A percentile compares a stretch with the other conserved stretches of the same genome.
These are phyloP conservation scores for Elymus sibiricus DNA, from an alignment of 176 grass and related monocot genomes.

Conservation along the genomic window DNA sequence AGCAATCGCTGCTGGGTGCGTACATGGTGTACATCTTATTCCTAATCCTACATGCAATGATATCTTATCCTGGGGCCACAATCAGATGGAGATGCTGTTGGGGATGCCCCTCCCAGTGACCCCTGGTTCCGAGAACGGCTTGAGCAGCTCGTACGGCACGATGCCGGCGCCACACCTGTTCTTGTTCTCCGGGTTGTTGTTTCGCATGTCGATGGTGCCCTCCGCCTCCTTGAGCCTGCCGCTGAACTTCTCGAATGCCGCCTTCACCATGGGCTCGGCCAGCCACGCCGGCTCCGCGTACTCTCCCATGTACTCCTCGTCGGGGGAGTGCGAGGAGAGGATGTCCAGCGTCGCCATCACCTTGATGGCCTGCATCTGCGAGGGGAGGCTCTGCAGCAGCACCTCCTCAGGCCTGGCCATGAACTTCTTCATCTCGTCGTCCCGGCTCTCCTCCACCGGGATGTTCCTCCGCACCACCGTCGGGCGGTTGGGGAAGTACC, in stretches of 20 bases:
- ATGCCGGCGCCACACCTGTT: slow-evolving; percentile 79
- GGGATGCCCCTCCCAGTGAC: slow-evolving; percentile 88
- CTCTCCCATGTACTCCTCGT: slow-evolving; percentile 86
- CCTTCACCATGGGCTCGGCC: slow-evolving; percentile 51
- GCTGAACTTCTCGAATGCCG: slow-evolving; percentile 72
- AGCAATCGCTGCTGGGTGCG: not conserved
- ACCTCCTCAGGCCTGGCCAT: slow-evolving; percentile 41
- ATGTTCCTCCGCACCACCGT: slow-evolving; percentile 56
- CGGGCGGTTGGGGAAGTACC: slow-evolving; percentile 92
- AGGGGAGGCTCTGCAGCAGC: slow-evolving; percentile 59
- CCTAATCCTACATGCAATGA: not conserved
- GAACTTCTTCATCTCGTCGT: slow-evolving; percentile 39
- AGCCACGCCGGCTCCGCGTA: slow-evolving; percentile 55
- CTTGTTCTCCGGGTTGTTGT: slow-evolving; percentile 43
- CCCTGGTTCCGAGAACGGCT: slow-evolving; percentile 70
- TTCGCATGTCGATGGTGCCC: slow-evolving; percentile 60
- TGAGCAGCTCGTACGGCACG: slow-evolving; percentile 88
- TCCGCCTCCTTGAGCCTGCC: slow-evolving; percentile 81
- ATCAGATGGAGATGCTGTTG: slow-evolving; percentile 87
- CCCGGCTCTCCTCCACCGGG: slow-evolving; percentile 59
- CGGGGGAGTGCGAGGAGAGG: slow-evolving; percentile 73
- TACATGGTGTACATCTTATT: slow-evolving; percentile 15
- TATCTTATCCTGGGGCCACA: not conserved
- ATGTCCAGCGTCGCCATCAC: slow-evolving; percentile 78
- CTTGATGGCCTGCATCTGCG: slow-evolving; percentile 63